Percentiles rank a stretch among this genome's conserved stretches.
phyloP scores from a whole-genome alignment of 352 stramenopile species.

The Phytophthora meadii region DNA sequence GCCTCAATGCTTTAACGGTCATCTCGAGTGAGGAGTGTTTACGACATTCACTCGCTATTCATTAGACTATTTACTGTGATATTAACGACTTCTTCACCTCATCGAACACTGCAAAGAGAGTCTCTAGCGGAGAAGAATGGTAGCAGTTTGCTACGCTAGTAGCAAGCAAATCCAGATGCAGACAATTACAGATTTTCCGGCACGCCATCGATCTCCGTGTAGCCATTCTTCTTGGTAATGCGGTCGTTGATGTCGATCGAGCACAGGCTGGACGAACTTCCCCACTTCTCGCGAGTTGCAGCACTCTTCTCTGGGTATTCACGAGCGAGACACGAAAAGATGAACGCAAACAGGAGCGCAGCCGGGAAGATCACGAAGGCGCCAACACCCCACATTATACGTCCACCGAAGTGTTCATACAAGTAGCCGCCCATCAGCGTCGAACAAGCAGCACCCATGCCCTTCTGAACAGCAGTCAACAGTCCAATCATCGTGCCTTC shows the following conservation, averaged over 20 bases:
- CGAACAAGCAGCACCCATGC: constrained; percentile 62
- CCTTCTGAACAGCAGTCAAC: constrained; percentile 71
- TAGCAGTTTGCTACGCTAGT: background rate
- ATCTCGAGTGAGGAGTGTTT: no score
- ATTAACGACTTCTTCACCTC: background rate
- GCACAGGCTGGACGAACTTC: constrained; percentile 37
- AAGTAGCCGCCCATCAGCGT: constrained; percentile 76
- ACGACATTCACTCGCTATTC: background rate
- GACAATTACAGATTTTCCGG: constrained; percentile 19
- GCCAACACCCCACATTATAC: constrained; percentile 68
- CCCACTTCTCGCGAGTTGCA: constrained; percentile 36
- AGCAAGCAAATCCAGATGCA: constrained; percentile 13
- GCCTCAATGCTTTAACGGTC: no score
- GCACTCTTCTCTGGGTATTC: constrained; percentile 42
- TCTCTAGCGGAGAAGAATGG: constrained; percentile 12
- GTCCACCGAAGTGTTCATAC: constrained; percentile 66
- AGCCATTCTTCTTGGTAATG: constrained; percentile 33
- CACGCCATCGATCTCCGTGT: constrained; percentile 31
- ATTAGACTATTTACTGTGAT: constrained; percentile 11
- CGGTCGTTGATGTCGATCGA: constrained; percentile 42
- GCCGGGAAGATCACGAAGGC: constrained; percentile 58
- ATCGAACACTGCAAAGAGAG: background rate
- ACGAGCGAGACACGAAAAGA: constrained; percentile 56
- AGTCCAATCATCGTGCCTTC: constrained; percentile 80
- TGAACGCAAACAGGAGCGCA: constrained; percentile 46